These are phyloP conservation scores for Leccinum incarnatum DNA, from an alignment of 768 basidiomycete species.

Conservation along the genomic window DNA sequence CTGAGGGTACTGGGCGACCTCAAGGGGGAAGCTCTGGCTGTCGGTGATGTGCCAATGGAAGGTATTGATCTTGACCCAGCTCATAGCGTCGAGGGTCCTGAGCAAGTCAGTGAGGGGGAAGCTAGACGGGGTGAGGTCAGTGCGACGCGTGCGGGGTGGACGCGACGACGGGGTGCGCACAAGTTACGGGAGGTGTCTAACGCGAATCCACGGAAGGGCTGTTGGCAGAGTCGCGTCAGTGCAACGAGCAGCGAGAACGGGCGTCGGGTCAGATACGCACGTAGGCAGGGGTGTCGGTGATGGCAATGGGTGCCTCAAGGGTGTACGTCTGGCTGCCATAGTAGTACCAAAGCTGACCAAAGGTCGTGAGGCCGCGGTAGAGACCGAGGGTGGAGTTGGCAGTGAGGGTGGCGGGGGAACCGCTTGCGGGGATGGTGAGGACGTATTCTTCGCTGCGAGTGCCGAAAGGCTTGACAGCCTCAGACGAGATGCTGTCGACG, in stretches of 20 bases:
- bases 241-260: neutral
- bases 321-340: slow-evolving; percentile 35
- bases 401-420: slow-evolving; percentile 33
- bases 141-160: neutral
- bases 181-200: slow-evolving; percentile 49
- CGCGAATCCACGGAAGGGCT: slow-evolving; percentile 41
- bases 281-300: slow-evolving; percentile 49
- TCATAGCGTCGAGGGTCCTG: slow-evolving; percentile 52
- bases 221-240: neutral
- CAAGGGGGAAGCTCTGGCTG: slow-evolving; percentile 77
- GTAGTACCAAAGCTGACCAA: slow-evolving; percentile 52
- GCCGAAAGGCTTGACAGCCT: slow-evolving; percentile 35
- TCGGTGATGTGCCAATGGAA: slow-evolving; percentile 88
- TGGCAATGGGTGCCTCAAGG: slow-evolving; percentile 38
- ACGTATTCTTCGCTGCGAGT: slow-evolving; percentile 45
- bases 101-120: slow-evolving; percentile 38
- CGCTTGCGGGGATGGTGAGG: slow-evolving; percentile 38
- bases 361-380: slow-evolving; percentile 53
- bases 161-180: slow-evolving; percentile 22
- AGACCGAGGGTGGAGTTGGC: slow-evolving; percentile 51
- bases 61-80: slow-evolving; percentile 57
- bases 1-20: slow-evolving; percentile 56
- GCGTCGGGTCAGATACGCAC: slow-evolving; percentile 18
- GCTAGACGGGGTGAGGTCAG: slow-evolving; percentile 17
- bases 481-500: slow-evolving; percentile 32